A percentile compares a stretch with the other conserved stretches of the same genome.
These are phyloP conservation scores for Solanum ossicruentum DNA, from an alignment of 257 asterid species.

Conservation along the genomic window DNA sequence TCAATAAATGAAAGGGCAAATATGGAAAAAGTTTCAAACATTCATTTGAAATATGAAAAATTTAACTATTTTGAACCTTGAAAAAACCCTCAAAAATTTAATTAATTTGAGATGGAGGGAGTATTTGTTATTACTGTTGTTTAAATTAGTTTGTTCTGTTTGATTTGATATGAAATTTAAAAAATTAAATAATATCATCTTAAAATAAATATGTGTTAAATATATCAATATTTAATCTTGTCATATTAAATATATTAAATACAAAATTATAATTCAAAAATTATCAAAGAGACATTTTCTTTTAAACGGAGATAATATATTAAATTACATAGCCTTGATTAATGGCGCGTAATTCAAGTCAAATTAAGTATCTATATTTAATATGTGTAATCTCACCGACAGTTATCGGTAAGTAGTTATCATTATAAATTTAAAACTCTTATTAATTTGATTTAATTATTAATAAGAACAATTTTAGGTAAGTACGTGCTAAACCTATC, in stretches of 20 bases:
- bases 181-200: too few relatives aligned
- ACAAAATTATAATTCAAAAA: too few relatives aligned
- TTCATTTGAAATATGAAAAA: too few relatives aligned
- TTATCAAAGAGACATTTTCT: too few relatives aligned
- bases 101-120: too few relatives aligned
- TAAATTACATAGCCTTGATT: not conserved
- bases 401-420: not conserved
- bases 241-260: too few relatives aligned
- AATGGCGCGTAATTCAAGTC: not conserved
- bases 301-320: not conserved
- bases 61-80: too few relatives aligned
- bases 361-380: not conserved
- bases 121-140: accelerated
- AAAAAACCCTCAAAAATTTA: too few relatives aligned
- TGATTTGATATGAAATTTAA: not conserved
- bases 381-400: not conserved
- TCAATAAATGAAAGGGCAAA: too few relatives aligned
- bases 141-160: not conserved
- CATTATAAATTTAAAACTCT: not conserved
- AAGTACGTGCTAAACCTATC: not conserved
- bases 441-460: not conserved
- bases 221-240: not conserved
- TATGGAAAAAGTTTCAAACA: too few relatives aligned
- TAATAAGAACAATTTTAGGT: not conserved
- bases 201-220: not conserved